Conservation (phyloP, 768 basidiomycete genomes). For the Amanita subjunquillea region DNA sequence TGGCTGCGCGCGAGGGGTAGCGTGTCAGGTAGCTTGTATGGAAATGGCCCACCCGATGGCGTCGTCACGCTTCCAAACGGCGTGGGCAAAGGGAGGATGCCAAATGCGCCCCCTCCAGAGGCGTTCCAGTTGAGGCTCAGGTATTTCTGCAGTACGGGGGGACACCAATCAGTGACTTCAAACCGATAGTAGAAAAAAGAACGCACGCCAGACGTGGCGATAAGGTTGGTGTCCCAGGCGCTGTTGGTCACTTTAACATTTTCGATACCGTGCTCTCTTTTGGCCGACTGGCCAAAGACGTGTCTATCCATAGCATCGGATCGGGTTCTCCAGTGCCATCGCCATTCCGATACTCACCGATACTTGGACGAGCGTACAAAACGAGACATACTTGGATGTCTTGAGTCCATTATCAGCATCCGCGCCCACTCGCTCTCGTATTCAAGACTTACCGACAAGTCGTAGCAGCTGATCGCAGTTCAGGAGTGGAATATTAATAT, state of each 20-base stretch:
- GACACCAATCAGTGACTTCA: slow-evolving; percentile 4
- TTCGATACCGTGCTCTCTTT: slow-evolving; percentile 74
- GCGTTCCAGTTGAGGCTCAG: slow-evolving; percentile 92
- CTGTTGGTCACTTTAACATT: slow-evolving; percentile 81
- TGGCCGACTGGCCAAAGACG: slow-evolving; percentile 82
- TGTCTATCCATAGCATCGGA: slow-evolving; percentile 40
- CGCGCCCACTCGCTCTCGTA: not conserved
- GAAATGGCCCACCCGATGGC: slow-evolving; percentile 26
- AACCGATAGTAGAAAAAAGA: slow-evolving; percentile 26
- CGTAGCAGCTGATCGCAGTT: not conserved
- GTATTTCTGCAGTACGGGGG: slow-evolving; percentile 44
- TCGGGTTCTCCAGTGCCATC: slow-evolving; percentile 8
- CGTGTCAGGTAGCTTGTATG: slow-evolving; percentile 81
- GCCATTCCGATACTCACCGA: slow-evolving; percentile 36
- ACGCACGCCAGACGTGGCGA: slow-evolving; percentile 55
- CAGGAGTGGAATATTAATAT: not conserved
- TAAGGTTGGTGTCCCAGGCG: slow-evolving; percentile 94
- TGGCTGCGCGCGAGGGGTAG: slow-evolving; percentile 87
- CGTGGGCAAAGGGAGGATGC: slow-evolving; percentile 80
- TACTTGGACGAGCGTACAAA: slow-evolving; percentile 85
- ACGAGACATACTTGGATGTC: slow-evolving; percentile 54
- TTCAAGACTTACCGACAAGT: not conserved
- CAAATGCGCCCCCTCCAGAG: slow-evolving; percentile 89
- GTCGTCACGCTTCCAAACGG: slow-evolving; percentile 42
- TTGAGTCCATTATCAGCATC: not conserved